phyloP scores from a whole-genome alignment of 345 rosid species.

The Populus deltoides region DNA sequence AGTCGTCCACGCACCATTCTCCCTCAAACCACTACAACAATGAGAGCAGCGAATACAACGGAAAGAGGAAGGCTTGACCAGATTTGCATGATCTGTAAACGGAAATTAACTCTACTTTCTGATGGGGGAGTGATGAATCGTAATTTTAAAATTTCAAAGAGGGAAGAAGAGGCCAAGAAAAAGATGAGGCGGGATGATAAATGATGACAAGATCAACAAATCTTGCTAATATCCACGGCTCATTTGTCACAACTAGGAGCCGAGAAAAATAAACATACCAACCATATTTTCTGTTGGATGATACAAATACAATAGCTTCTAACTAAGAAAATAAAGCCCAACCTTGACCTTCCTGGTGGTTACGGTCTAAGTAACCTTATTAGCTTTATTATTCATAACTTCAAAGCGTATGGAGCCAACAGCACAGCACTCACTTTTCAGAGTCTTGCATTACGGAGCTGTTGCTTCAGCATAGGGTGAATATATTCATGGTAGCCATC shows the following conservation, averaged over 20 bases:
- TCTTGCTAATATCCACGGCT: background rate
- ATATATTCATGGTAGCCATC: conserved; percentile 89
- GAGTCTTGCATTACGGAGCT: conserved; percentile 78
- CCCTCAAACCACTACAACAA: too few relatives aligned
- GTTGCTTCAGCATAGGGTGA: conserved; percentile 82
- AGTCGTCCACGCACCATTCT: too few relatives aligned
- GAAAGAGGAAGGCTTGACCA: too few relatives aligned
- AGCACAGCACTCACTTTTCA: conserved; percentile 18
- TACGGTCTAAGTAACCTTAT: background rate
- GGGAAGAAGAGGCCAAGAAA: background rate
- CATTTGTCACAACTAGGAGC: background rate
- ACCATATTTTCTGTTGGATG: background rate
- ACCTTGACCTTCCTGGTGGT: background rate
- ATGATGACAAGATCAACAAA: too few relatives aligned
- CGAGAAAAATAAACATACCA: background rate
- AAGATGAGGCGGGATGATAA: background rate
- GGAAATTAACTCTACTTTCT: too few relatives aligned
- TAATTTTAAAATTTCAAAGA: background rate
- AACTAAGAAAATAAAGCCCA: background rate
- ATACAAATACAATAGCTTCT: background rate
- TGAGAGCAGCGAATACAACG: too few relatives aligned
- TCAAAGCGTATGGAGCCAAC: background rate
- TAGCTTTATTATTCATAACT: conserved; percentile 1
- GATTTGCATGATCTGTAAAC: background rate
- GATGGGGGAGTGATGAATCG: too few relatives aligned